A percentile compares a stretch with the other conserved stretches of the same genome.
These are phyloP conservation scores for Podospora pseudocomata DNA, from an alignment of 495 filamentous ascomycete species.

Conservation along the genomic window DNA sequence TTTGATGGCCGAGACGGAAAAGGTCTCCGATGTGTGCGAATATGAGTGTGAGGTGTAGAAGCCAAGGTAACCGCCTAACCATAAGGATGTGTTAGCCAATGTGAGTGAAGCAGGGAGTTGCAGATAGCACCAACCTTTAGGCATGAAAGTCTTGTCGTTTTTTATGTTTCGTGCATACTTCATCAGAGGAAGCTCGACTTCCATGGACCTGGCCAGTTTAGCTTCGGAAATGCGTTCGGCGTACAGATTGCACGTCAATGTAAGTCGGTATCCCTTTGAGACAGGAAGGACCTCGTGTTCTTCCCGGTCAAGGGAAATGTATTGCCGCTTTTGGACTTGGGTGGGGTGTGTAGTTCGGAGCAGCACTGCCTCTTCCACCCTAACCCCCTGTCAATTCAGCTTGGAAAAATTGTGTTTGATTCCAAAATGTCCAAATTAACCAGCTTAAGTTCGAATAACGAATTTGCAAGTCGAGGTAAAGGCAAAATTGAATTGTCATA, in stretches of 20 bases:
- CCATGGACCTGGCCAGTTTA: not conserved
- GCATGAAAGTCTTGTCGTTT: slow-evolving; percentile 8
- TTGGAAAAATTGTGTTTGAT: too few relatives aligned
- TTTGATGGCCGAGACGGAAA: slow-evolving; percentile 3
- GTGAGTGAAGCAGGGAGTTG: not conserved
- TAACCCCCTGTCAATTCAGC: too few relatives aligned
- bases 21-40: not conserved
- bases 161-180: not conserved
- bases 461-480: too few relatives aligned
- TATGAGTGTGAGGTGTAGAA: slow-evolving; percentile 14
- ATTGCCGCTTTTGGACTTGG: too few relatives aligned
- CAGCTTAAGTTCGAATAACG: too few relatives aligned
- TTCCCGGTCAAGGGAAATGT: too few relatives aligned
- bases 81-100: not conserved
- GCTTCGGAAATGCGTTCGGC: not conserved
- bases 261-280: slow-evolving; percentile 50
- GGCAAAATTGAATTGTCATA: too few relatives aligned
- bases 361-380: too few relatives aligned
- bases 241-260: slow-evolving; percentile 59
- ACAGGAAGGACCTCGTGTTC: slow-evolving; percentile 59
- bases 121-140: slow-evolving; percentile 3
- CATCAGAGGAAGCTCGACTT: not conserved
- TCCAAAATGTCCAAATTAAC: too few relatives aligned
- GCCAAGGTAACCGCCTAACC: slow-evolving; percentile 9
- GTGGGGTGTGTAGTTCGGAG: too few relatives aligned